Evolutionary conservation across 2,329 filamentous ascomycete genomes (phyloP).

Genomic region (Beauveria pseudobassiana): DNA sequence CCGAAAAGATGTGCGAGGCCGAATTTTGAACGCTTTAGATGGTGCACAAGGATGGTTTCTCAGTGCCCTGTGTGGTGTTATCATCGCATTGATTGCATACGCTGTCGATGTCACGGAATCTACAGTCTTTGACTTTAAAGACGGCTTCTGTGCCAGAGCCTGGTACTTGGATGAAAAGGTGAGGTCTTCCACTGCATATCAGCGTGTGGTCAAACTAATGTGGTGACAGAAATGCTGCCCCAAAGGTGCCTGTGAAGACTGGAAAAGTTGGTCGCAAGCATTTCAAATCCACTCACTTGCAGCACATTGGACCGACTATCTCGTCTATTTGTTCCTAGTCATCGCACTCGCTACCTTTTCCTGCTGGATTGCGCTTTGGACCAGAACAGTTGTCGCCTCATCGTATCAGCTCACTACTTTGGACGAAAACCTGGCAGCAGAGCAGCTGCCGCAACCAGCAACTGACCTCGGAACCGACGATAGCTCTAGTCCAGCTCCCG

Average conservation of each 20-base stretch:
- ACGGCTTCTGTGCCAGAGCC: conserved; percentile 66
- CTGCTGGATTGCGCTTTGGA: conserved; percentile 75
- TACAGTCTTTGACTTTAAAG: conserved; percentile 81
- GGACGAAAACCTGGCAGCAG: conserved; percentile 84
- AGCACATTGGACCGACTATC: conserved; percentile 63
- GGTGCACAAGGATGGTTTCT: conserved; percentile 90
- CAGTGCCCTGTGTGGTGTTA: conserved; percentile 78
- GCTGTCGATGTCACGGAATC: conserved; percentile 81
- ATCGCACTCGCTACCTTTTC: conserved; percentile 62
- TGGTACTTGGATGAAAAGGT: conserved; percentile 72
- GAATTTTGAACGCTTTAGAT: conserved; percentile 69
- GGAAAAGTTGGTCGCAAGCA: conserved; percentile 48
- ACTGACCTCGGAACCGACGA: conserved; percentile 36
- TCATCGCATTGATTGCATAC: conserved; percentile 82
- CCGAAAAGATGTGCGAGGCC: conserved; percentile 79
- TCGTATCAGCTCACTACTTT: conserved; percentile 79
- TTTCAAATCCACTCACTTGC: conserved; percentile 38
- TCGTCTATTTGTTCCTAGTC: conserved; percentile 65
- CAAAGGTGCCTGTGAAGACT: conserved; percentile 47
- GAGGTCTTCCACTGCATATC: conserved; percentile 15
- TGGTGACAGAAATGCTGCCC: conserved; percentile 44
- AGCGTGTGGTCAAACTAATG: conserved; percentile 12
- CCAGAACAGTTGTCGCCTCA: conserved; percentile 91
- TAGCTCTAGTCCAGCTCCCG: conserved; percentile 34
- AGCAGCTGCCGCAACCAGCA: conserved; percentile 31